Conservation (phyloP, 2,329 filamentous ascomycete genomes). For the Calonectria pteridis region DNA sequence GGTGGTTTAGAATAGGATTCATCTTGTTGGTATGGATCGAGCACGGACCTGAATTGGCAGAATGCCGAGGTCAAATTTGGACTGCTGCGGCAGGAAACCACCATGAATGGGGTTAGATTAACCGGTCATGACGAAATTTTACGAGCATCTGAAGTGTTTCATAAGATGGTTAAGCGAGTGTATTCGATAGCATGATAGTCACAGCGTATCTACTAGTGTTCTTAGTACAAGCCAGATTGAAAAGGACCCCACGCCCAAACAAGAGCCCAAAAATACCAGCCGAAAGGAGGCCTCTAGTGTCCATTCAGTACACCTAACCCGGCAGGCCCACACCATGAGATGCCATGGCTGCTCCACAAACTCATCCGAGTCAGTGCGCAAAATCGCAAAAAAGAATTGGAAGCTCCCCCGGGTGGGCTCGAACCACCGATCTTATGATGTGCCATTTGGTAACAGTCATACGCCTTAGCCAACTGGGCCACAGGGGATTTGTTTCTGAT, state of each 20-base stretch:
- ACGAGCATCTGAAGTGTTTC: too few species aligned
- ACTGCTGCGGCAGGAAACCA: too few species aligned
- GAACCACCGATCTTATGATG: not conserved
- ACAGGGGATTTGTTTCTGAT: not conserved
- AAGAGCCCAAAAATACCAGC: too few species aligned
- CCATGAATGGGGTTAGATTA: too few species aligned
- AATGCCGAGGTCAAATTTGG: not conserved
- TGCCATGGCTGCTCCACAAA: too few species aligned
- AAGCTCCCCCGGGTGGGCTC: not conserved
- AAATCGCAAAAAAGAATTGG: not conserved
- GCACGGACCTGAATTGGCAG: not conserved
- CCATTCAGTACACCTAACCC: too few species aligned
- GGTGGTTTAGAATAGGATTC: not conserved
- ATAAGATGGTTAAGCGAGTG: not conserved
- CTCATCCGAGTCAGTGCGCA: not conserved
- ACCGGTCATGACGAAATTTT: not conserved
- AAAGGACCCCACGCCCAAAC: too few species aligned
- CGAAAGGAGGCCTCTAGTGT: too few species aligned
- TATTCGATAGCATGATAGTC: not conserved
- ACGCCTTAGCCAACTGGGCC: not conserved
- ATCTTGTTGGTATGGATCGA: not conserved
- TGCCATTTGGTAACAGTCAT: not conserved
- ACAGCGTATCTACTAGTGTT: not conserved
- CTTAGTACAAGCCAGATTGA: too few species aligned
- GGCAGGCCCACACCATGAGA: too few species aligned